Conservation (phyloP, 2,329 filamentous ascomycete genomes). For the Trichoderma sp. region DNA sequence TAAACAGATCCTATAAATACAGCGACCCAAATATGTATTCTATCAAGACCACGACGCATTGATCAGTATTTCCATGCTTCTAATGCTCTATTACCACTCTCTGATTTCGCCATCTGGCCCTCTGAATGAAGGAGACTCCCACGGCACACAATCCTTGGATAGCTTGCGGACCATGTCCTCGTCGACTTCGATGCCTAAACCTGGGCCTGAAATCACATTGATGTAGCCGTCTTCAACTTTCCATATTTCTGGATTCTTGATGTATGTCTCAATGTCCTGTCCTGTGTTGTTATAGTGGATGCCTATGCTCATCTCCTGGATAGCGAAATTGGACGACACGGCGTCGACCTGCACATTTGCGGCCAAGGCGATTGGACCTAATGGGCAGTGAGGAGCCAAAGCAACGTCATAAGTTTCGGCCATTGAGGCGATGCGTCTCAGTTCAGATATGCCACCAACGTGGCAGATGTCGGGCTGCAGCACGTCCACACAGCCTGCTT, state of each 20-base stretch:
- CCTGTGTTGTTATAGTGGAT: slow-evolving; percentile 76
- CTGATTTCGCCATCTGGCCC: slow-evolving; percentile 66
- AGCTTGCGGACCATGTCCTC: slow-evolving; percentile 66
- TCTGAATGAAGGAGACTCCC: slow-evolving; percentile 67
- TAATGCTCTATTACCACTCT: slow-evolving; percentile 57
- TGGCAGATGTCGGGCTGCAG: slow-evolving; percentile 74
- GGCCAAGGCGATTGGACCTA: slow-evolving; percentile 72
- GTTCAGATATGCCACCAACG: slow-evolving; percentile 71
- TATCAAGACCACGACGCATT: not conserved
- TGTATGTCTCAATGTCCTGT: slow-evolving; percentile 66
- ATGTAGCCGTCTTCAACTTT: slow-evolving; percentile 68
- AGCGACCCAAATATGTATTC: not conserved
- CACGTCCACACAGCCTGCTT: slow-evolving; percentile 67
- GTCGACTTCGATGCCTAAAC: slow-evolving; percentile 70
- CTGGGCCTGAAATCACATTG: slow-evolving; percentile 58
- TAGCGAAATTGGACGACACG: slow-evolving; percentile 64
- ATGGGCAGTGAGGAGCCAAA: slow-evolving; percentile 71
- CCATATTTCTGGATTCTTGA: slow-evolving; percentile 65
- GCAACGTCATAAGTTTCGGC: slow-evolving; percentile 73
- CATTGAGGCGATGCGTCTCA: slow-evolving; percentile 68
- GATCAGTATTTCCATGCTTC: not conserved
- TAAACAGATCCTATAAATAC: not conserved
- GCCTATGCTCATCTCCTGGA: slow-evolving; percentile 76
- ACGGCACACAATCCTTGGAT: slow-evolving; percentile 59
- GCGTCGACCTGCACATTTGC: slow-evolving; percentile 69